Evolutionary conservation across 306 rosid species (phyloP).

Genomic region (Canavalia gladiata): DNA sequence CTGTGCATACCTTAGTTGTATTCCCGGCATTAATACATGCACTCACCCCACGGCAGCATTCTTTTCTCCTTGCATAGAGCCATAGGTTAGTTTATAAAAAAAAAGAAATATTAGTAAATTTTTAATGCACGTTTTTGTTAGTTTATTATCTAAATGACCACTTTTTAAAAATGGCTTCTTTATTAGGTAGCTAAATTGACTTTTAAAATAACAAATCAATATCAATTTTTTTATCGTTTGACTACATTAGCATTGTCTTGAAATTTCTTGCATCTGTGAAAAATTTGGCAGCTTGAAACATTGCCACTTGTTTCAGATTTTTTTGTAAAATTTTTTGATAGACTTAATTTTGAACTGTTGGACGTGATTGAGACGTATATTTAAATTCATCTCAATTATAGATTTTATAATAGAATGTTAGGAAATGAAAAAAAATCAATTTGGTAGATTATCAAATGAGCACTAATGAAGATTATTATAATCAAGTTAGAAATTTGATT

Average conservation of each 20-base stretch:
- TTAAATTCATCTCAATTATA: not conserved
- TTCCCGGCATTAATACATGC: conserved; percentile 24
- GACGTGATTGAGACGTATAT: not conserved
- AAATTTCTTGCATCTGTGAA: not conserved
- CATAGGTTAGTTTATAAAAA: not conserved
- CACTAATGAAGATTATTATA: not conserved
- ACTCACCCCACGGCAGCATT: not conserved
- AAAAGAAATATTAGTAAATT: not conserved
- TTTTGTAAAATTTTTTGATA: too few relatives aligned
- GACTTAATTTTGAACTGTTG: too few relatives aligned
- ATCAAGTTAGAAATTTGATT: not conserved
- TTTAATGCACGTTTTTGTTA: not conserved
- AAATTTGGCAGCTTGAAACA: conserved; percentile 15
- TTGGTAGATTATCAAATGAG: too few relatives aligned
- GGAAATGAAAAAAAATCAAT: too few relatives aligned
- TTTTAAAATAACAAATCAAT: not conserved
- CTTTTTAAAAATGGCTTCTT: not conserved
- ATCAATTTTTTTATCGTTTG: too few relatives aligned
- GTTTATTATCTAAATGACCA: conserved; percentile 8
- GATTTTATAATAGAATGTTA: too few relatives aligned
- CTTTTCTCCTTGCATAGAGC: not conserved
- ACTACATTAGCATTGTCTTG: not conserved
- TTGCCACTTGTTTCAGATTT: not conserved
- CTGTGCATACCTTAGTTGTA: not conserved
- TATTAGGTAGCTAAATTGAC: not conserved